A percentile compares a stretch with the other conserved stretches of the same genome.
phyloP scores from a whole-genome alignment of 1,284 basidiomycete species.

The Boletellus sp. region DNA sequence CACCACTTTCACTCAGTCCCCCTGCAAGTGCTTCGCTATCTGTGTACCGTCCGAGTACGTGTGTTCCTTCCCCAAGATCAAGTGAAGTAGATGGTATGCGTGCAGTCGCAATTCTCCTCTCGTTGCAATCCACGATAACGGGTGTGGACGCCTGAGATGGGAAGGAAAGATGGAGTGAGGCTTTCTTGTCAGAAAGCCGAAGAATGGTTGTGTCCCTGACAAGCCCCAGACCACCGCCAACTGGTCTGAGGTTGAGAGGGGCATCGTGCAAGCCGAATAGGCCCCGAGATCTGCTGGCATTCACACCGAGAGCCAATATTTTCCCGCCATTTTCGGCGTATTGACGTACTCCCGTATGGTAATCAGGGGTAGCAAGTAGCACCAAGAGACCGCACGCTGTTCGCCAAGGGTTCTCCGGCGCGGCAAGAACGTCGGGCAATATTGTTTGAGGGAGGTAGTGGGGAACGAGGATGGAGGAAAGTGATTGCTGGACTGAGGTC shows the following conservation, averaged over 20 bases:
- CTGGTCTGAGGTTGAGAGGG: constrained; percentile 7
- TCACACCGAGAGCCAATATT: constrained; percentile 65
- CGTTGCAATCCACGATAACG: constrained; percentile 9
- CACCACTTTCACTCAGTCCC: constrained; percentile 23
- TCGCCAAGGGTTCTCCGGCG: constrained; percentile 67
- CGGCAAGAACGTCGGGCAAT: constrained; percentile 50
- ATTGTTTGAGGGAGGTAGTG: constrained; percentile 78
- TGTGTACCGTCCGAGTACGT: constrained; percentile 19
- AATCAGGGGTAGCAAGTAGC: constrained; percentile 57
- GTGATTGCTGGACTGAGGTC: constrained; percentile 51
- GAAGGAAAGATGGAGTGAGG: constrained; percentile 29
- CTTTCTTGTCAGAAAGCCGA: constrained; percentile 22
- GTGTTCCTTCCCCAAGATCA: constrained; percentile 13
- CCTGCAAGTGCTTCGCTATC: constrained; percentile 22
- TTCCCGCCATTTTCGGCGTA: constrained; percentile 72
- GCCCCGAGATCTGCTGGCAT: constrained; percentile 25
- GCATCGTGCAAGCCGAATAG: constrained; percentile 20
- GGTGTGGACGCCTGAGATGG: constrained; percentile 14
- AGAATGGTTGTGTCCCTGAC: constrained; percentile 19
- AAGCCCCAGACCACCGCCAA: constrained; percentile 16
- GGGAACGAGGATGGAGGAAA: constrained; percentile 61
- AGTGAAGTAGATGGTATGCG: constrained; percentile 16
- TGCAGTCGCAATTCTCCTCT: constrained; percentile 7
- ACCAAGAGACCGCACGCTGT: constrained; percentile 74
- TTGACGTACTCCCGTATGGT: constrained; percentile 49